These are phyloP conservation scores for Discostella stelligeroides DNA, from an alignment of 108 stramenopile species.

Conservation along the genomic window DNA sequence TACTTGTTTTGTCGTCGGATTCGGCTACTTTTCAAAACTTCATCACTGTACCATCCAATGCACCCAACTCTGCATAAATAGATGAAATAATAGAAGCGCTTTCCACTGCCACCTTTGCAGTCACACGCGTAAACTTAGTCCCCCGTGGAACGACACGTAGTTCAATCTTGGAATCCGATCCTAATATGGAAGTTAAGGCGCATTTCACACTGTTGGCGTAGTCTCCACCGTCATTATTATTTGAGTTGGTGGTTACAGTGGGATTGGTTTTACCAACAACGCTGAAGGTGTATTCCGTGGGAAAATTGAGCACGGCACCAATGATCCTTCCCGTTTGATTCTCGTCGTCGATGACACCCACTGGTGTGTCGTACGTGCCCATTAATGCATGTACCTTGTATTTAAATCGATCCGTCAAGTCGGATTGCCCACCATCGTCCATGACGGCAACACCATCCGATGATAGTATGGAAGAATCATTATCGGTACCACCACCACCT, in stretches of 20 bases:
- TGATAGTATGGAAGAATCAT: constrained; percentile 11
- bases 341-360: constrained; percentile 62
- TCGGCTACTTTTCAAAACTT: no score
- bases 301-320: constrained; percentile 70
- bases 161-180: constrained; percentile 42
- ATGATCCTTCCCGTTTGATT: constrained; percentile 70
- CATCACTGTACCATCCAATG: constrained; percentile 72
- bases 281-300: constrained; percentile 63
- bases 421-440: constrained; percentile 47
- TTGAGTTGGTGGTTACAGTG: neutral
- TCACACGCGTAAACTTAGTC: constrained; percentile 65
- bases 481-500: neutral
- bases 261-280: constrained; percentile 61
- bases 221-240: constrained; percentile 28
- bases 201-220: constrained; percentile 60
- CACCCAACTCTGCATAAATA: constrained; percentile 68
- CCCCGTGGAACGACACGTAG: constrained; percentile 64
- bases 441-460: constrained; percentile 26
- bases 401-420: constrained; percentile 81
- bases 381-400: constrained; percentile 79
- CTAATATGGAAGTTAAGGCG: constrained; percentile 49
- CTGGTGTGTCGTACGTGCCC: constrained; percentile 68
- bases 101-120: constrained; percentile 60
- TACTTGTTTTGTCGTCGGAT: neutral
- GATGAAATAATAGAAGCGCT: constrained; percentile 65